Conservation (phyloP, 441 rosid species). For the Eutrema salsugineum region DNA sequence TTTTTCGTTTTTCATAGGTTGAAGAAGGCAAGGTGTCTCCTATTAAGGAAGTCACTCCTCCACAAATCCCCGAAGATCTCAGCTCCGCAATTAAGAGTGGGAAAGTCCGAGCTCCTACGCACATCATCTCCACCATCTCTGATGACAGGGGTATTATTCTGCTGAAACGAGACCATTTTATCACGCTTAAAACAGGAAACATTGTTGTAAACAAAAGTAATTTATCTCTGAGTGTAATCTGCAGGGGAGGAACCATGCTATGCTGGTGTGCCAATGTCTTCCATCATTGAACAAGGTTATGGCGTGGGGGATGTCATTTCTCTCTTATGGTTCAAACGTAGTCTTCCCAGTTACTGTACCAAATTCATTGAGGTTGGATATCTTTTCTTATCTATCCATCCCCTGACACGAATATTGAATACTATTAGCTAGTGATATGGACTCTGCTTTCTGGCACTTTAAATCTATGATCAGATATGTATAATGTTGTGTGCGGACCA, state of each 20-base stretch:
- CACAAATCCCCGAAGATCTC: slow-evolving; percentile 96
- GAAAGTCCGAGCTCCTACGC: slow-evolving; percentile 96
- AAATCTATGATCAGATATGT: slow-evolving; percentile 61
- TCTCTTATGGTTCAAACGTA: slow-evolving; percentile 93
- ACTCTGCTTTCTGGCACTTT: slow-evolving; percentile 10
- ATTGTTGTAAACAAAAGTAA: not conserved
- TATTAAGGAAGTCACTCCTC: slow-evolving; percentile 76
- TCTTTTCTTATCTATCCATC: not conserved
- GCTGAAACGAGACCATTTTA: not conserved
- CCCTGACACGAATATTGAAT: not conserved
- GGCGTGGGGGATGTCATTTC: slow-evolving; percentile 98
- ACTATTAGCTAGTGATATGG: not conserved
- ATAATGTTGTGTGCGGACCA: slow-evolving; percentile 97
- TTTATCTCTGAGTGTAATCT: not conserved
- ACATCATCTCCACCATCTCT: slow-evolving; percentile 90
- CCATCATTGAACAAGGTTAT: slow-evolving; percentile 79
- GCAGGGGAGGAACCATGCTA: slow-evolving; percentile 97
- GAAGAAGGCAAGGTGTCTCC: slow-evolving; percentile 72
- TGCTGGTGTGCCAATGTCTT: slow-evolving; percentile 97
- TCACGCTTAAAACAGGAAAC: not conserved
- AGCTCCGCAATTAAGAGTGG: slow-evolving; percentile 88
- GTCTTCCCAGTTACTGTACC: slow-evolving; percentile 95
- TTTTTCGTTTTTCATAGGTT: slow-evolving; percentile 35
- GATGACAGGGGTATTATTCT: slow-evolving; percentile 76
- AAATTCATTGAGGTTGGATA: slow-evolving; percentile 76